Conservation (phyloP, 2,329 filamentous ascomycete species). For the Fusarium nisikadoi region DNA sequence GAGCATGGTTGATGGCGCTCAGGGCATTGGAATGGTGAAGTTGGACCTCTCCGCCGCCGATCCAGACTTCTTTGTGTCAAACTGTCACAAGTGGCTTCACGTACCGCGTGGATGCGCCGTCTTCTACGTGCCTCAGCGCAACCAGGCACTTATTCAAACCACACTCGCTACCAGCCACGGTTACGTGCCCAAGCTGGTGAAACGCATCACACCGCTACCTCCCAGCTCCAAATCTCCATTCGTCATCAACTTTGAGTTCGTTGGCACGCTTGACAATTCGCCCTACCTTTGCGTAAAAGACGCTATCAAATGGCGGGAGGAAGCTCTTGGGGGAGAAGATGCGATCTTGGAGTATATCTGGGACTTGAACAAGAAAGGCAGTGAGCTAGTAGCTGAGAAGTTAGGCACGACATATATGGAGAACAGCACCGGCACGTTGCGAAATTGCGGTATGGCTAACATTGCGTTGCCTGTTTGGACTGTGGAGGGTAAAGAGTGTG, state of each 20-base stretch:
- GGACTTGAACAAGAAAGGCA: slow-evolving; percentile 72
- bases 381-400: slow-evolving; percentile 65
- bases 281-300: slow-evolving; percentile 78
- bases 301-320: slow-evolving; percentile 75
- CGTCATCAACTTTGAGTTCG: slow-evolving; percentile 77
- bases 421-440: slow-evolving; percentile 69
- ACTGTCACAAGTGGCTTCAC: slow-evolving; percentile 92
- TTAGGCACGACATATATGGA: slow-evolving; percentile 80
- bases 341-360: slow-evolving; percentile 72
- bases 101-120: slow-evolving; percentile 83
- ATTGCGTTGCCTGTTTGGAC: slow-evolving; percentile 74
- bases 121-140: slow-evolving; percentile 79
- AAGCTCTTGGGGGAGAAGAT: slow-evolving; percentile 78
- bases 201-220: slow-evolving; percentile 55
- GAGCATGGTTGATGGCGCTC: slow-evolving; percentile 84
- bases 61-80: slow-evolving; percentile 87
- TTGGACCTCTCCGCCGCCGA: slow-evolving; percentile 74
- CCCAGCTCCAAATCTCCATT: slow-evolving; percentile 66
- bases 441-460: slow-evolving; percentile 77
- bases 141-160: slow-evolving; percentile 79
- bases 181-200: slow-evolving; percentile 63
- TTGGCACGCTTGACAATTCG: slow-evolving; percentile 78
- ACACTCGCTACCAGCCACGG: slow-evolving; percentile 85
- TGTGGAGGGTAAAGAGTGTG: slow-evolving; percentile 43
- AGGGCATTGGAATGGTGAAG: slow-evolving; percentile 82